phyloP scores from a whole-genome alignment of 148 eudicot species.

The Camellia granthamiana region DNA sequence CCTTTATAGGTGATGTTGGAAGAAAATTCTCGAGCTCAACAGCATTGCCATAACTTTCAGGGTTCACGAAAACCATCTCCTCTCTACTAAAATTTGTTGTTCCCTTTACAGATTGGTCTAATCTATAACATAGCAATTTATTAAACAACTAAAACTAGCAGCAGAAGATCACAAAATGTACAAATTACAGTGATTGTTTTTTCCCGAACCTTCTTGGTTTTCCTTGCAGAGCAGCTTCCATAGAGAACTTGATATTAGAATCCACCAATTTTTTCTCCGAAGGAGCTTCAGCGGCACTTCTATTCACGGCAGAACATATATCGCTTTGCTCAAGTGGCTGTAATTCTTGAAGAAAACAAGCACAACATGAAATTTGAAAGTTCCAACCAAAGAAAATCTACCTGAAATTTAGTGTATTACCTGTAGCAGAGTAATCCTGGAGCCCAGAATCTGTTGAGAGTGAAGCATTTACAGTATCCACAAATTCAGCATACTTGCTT shows the following conservation, averaged over 20 bases:
- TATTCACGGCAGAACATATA: conserved; percentile 27
- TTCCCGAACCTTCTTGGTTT: conserved; percentile 67
- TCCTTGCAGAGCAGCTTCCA: conserved; percentile 54
- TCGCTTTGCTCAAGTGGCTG: conserved; percentile 48
- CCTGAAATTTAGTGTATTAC: conserved; percentile 32
- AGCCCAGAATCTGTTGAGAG: conserved; percentile 23
- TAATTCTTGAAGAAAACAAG: conserved; percentile 55
- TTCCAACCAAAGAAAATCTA: conserved; percentile 10
- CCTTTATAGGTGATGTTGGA: conserved; percentile 44
- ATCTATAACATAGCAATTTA: conserved; percentile 47
- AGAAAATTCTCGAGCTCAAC: conserved; percentile 40
- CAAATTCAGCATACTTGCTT: conserved; percentile 25
- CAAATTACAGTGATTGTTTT: neutral
- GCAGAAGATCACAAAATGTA: conserved; percentile 3
- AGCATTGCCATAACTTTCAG: conserved; percentile 36
- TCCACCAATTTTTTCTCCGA: conserved; percentile 15
- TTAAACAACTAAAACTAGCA: conserved; percentile 17
- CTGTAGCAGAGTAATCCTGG: conserved; percentile 36
- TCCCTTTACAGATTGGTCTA: conserved; percentile 54
- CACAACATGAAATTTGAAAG: conserved; percentile 19
- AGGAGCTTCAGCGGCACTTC: conserved; percentile 21
- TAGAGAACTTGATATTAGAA: conserved; percentile 20
- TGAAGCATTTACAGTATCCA: conserved; percentile 20
- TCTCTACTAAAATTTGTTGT: conserved; percentile 30
- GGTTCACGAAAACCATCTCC: conserved; percentile 19